A percentile compares a stretch with the other conserved stretches of the same genome.
These are phyloP conservation scores for Aspergillus luchuensis DNA, from an alignment of 2,329 filamentous ascomycete genomes.

Conservation along the genomic window DNA sequence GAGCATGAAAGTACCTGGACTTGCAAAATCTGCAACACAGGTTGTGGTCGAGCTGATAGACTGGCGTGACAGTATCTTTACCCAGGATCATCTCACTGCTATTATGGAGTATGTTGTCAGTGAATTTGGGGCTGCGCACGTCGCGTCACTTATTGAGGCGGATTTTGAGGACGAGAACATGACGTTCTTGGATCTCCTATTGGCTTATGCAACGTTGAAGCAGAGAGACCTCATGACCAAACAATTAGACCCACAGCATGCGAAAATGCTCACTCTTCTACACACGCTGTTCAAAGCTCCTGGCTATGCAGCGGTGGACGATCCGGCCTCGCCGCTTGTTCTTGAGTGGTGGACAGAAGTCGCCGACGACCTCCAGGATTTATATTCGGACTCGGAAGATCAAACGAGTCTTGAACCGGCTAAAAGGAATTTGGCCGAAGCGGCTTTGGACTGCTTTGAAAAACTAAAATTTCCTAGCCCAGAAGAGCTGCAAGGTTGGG, in stretches of 20 bases:
- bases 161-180: conserved; percentile 43
- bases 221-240: conserved; percentile 35
- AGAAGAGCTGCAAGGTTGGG: conserved; percentile 41
- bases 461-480: conserved; percentile 45
- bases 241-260: conserved; percentile 34
- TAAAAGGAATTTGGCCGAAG: conserved; percentile 43
- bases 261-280: conserved; percentile 38
- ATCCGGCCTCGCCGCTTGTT: conserved; percentile 38
- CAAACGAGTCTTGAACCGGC: conserved; percentile 31
- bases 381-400: conserved; percentile 31
- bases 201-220: conserved; percentile 39
- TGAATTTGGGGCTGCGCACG: conserved; percentile 35
- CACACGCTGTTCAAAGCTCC: conserved; percentile 44
- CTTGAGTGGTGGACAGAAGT: conserved; percentile 48
- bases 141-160: conserved; percentile 36
- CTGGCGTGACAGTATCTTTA: conserved; percentile 31
- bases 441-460: conserved; percentile 45
- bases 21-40: conserved; percentile 37
- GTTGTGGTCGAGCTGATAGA: conserved; percentile 38
- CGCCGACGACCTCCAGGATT: conserved; percentile 42
- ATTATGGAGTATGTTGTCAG: conserved; percentile 39
- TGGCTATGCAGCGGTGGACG: conserved; percentile 45
- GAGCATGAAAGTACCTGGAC: conserved; percentile 27
- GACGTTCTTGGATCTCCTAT: conserved; percentile 43
- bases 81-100: conserved; percentile 27